Conservation (phyloP, 108 stramenopile species). For the Chaetoceros tenuissimus region DNA sequence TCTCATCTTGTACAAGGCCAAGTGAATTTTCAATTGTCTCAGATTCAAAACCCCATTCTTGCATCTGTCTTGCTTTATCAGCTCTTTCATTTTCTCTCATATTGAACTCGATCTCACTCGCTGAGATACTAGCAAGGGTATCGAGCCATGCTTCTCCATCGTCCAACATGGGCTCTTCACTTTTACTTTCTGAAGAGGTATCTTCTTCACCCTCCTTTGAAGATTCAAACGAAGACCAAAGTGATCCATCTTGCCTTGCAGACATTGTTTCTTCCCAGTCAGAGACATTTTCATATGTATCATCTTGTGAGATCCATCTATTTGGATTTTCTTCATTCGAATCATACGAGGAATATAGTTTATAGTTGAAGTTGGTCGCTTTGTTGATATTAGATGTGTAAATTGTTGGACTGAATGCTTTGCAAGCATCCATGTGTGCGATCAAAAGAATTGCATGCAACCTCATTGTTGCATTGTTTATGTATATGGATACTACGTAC, state of each 20-base stretch:
- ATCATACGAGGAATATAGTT: conserved; percentile 9
- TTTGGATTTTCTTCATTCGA: conserved; percentile 10
- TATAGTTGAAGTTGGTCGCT: no score
- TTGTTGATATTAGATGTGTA: no score
- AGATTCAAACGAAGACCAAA: conserved; percentile 60
- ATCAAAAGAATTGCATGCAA: no score
- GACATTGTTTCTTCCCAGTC: conserved; percentile 52
- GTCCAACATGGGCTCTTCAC: conserved; percentile 19
- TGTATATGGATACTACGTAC: no score
- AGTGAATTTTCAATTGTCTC: conserved; percentile 53
- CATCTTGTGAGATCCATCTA: conserved; percentile 19
- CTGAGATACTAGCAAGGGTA: conserved; percentile 47
- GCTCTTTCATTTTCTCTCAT: conserved; percentile 64
- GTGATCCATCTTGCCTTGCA: conserved; percentile 47
- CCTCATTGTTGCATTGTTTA: no score
- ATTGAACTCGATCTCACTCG: conserved; percentile 71
- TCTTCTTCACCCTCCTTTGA: conserved; percentile 26
- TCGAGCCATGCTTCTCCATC: conserved; percentile 70
- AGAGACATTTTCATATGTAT: conserved; percentile 4
- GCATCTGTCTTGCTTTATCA: conserved; percentile 73
- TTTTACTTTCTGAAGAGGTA: background rate
- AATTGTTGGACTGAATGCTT: no score
- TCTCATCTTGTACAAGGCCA: conserved; percentile 52
- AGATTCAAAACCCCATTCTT: conserved; percentile 69
- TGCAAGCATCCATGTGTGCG: no score